Evolutionary conservation across 2,329 filamentous ascomycete species (phyloP).

Genomic region (Botrytis fabae): DNA sequence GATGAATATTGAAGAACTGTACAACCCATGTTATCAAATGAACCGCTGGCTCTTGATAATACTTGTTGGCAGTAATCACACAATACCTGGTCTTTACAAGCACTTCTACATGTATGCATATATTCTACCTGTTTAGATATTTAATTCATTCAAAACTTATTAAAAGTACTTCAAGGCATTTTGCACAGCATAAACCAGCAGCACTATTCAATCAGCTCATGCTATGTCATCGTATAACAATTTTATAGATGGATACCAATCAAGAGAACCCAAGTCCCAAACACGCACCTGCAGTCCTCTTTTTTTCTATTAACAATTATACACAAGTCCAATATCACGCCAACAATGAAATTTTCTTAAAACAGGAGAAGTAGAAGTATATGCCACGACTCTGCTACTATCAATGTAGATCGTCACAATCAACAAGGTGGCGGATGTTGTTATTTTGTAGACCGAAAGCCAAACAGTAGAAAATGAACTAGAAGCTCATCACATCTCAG

Average conservation of each 20-base stretch:
- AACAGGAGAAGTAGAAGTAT: background rate
- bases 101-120: no score
- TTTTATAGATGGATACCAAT: background rate
- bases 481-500: no score
- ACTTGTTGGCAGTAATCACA: background rate
- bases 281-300: background rate
- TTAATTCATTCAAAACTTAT: background rate
- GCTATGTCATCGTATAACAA: background rate
- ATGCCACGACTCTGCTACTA: background rate
- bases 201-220: background rate
- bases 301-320: background rate
- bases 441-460: background rate
- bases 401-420: background rate
- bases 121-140: background rate
- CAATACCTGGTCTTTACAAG: background rate
- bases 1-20: background rate
- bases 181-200: background rate
- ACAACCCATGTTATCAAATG: background rate
- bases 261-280: no score
- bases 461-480: background rate
- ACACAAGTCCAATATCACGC: background rate
- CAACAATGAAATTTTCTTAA: background rate
- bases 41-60: background rate
- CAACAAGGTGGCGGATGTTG: background rate
- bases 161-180: background rate